These are phyloP conservation scores for Trichocladium antarcticum DNA, from an alignment of 495 filamentous ascomycete genomes.

Conservation along the genomic window DNA sequence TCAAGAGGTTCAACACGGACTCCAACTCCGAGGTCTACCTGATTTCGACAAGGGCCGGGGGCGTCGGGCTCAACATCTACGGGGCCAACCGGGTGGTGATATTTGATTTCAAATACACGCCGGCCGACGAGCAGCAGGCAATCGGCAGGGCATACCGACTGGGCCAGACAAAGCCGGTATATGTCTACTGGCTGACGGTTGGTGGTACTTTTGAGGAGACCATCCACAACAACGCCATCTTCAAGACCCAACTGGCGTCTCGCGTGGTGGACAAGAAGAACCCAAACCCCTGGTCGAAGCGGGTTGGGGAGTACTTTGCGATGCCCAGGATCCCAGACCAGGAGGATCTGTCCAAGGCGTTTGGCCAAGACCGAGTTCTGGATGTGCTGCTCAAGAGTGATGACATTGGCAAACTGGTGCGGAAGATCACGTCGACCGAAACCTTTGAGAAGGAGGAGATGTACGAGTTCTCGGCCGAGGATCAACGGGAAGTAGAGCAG, in stretches of 20 bases:
- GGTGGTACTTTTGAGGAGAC: slow-evolving; percentile 71
- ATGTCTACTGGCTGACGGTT: slow-evolving; percentile 72
- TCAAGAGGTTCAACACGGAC: slow-evolving; percentile 56
- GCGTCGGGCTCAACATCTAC: slow-evolving; percentile 69
- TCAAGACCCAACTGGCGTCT: slow-evolving; percentile 67
- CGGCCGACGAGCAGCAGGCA: slow-evolving; percentile 75
- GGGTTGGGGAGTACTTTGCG: slow-evolving; percentile 45
- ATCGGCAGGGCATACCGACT: slow-evolving; percentile 80
- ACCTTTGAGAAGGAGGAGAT: slow-evolving; percentile 38
- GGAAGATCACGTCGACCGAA: slow-evolving; percentile 31
- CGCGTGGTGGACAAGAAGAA: slow-evolving; percentile 80
- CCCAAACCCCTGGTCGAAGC: slow-evolving; percentile 45
- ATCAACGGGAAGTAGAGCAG: slow-evolving; percentile 21
- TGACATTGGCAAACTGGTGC: slow-evolving; percentile 17
- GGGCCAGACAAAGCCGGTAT: slow-evolving; percentile 73
- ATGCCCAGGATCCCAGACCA: slow-evolving; percentile 43
- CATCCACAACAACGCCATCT: slow-evolving; percentile 58
- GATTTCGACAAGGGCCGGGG: slow-evolving; percentile 75
- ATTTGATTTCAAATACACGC: slow-evolving; percentile 75
- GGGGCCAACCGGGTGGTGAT: slow-evolving; percentile 84
- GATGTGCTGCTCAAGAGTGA: slow-evolving; percentile 48
- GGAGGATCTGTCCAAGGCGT: slow-evolving; percentile 41
- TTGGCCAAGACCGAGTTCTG: slow-evolving; percentile 58
- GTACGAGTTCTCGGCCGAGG: slow-evolving; percentile 29
- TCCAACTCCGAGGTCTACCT: slow-evolving; percentile 46